These are phyloP conservation scores for Penicillium daleae DNA, from an alignment of 495 filamentous ascomycete genomes.

Conservation along the genomic window DNA sequence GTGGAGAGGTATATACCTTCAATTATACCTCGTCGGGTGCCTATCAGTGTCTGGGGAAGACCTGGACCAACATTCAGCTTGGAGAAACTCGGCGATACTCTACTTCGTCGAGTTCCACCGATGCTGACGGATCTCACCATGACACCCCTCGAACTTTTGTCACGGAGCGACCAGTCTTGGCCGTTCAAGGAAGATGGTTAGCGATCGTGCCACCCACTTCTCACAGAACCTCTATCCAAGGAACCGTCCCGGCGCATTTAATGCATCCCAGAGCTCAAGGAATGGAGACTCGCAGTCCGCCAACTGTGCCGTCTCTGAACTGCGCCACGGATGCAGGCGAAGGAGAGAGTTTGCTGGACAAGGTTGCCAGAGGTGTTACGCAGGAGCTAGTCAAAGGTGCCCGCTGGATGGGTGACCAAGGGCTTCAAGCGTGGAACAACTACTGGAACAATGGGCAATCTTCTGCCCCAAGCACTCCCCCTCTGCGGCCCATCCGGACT, in stretches of 20 bases:
- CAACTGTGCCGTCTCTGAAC: slow-evolving; percentile 72
- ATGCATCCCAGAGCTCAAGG: slow-evolving; percentile 62
- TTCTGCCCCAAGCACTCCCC: slow-evolving; percentile 25
- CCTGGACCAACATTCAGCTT: slow-evolving; percentile 81
- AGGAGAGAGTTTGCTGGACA: slow-evolving; percentile 79
- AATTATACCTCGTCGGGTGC: slow-evolving; percentile 45
- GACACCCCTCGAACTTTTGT: slow-evolving; percentile 50
- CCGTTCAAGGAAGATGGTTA: slow-evolving; percentile 80
- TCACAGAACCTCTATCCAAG: slow-evolving; percentile 70
- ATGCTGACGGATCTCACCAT: slow-evolving; percentile 54
- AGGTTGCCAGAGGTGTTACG: slow-evolving; percentile 82
- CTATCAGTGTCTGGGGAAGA: slow-evolving; percentile 80
- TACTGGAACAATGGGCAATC: slow-evolving; percentile 76
- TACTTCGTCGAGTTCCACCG: slow-evolving; percentile 58
- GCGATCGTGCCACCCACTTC: slow-evolving; percentile 78
- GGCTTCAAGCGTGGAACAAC: slow-evolving; percentile 82
- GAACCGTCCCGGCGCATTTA: slow-evolving; percentile 47
- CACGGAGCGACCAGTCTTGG: slow-evolving; percentile 66
- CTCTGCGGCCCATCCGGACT: slow-evolving; percentile 33
- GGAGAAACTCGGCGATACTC: slow-evolving; percentile 52
- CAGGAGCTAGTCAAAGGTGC: slow-evolving; percentile 90
- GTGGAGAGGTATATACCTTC: slow-evolving; percentile 86
- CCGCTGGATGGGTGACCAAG: slow-evolving; percentile 83
- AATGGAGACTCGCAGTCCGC: slow-evolving; percentile 69
- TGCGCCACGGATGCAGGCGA: slow-evolving; percentile 79